These are phyloP conservation scores for Vitis cinerea DNA, from an alignment of 164 flowering plant species.

Conservation along the genomic window DNA sequence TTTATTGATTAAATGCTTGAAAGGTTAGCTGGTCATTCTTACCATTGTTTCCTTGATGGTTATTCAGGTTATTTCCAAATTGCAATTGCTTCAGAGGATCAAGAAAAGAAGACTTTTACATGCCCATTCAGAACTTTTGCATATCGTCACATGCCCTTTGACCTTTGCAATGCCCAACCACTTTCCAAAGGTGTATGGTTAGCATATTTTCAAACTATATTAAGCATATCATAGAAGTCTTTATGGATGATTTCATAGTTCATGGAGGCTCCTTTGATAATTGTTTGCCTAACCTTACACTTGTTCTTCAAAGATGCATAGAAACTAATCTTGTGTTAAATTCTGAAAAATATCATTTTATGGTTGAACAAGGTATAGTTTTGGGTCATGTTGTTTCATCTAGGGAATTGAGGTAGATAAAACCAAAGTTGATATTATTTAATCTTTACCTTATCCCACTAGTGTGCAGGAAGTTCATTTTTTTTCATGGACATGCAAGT, in stretches of 20 bases:
- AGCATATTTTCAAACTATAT: slow-evolving; percentile 13
- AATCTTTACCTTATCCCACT: not conserved
- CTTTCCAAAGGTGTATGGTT: slow-evolving; percentile 17
- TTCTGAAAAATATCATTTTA: slow-evolving; percentile 18
- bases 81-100: no score
- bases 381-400: slow-evolving; percentile 15
- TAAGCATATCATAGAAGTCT: slow-evolving; percentile 8
- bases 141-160: no score
- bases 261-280: slow-evolving; percentile 13
- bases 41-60: no score
- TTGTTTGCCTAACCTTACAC: slow-evolving; percentile 6
- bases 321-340: slow-evolving; percentile 16
- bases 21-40: no score
- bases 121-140: no score
- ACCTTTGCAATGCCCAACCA: no score
- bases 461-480: not conserved
- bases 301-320: slow-evolving; percentile 6
- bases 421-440: slow-evolving; percentile 11
- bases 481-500: slow-evolving; percentile 13
- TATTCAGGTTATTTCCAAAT: no score
- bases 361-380: slow-evolving; percentile 17
- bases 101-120: no score
- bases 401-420: slow-evolving; percentile 16
- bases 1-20: no score
- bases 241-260: slow-evolving; percentile 30